phyloP scores from a whole-genome alignment of 306 rosid genomes.

The Sesbania bispinosa region DNA sequence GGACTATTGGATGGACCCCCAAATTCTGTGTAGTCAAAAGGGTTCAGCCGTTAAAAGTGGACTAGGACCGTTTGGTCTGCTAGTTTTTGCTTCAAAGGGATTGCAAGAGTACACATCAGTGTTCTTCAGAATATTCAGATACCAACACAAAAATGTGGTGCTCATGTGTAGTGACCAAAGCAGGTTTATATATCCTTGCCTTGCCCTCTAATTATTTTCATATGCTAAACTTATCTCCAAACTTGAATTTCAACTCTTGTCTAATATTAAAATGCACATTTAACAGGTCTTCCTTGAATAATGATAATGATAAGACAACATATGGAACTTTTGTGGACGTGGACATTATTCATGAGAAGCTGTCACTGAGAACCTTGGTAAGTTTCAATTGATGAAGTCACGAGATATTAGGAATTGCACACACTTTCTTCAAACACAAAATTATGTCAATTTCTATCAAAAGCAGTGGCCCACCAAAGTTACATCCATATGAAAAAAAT shows the following conservation, averaged over 20 bases:
- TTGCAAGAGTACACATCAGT: constrained; percentile 70
- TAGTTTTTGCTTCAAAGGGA: constrained; percentile 61
- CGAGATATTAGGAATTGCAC: neutral
- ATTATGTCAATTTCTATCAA: neutral
- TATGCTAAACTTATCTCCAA: neutral
- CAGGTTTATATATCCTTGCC: constrained; percentile 45
- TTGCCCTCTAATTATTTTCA: neutral
- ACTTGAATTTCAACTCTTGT: neutral
- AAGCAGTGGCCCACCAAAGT: neutral
- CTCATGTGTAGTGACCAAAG: constrained; percentile 79
- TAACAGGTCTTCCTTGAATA: constrained; percentile 57
- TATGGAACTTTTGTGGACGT: constrained; percentile 55
- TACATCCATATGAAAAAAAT: neutral
- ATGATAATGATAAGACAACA: constrained; percentile 42
- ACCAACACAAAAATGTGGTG: constrained; percentile 45
- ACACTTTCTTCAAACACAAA: neutral
- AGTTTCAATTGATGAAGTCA: constrained; percentile 17
- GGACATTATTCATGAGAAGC: constrained; percentile 44
- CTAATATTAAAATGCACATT: neutral
- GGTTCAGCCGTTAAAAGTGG: constrained; percentile 45
- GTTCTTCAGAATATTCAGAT: constrained; percentile 60
- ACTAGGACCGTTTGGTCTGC: constrained; percentile 75
- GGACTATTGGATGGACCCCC: constrained; percentile 49
- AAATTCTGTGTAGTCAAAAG: constrained; percentile 53
- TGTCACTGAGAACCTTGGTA: constrained; percentile 65